Conservation (phyloP, 208 protist species). For the Acanthamoeba culbertsoni region DNA sequence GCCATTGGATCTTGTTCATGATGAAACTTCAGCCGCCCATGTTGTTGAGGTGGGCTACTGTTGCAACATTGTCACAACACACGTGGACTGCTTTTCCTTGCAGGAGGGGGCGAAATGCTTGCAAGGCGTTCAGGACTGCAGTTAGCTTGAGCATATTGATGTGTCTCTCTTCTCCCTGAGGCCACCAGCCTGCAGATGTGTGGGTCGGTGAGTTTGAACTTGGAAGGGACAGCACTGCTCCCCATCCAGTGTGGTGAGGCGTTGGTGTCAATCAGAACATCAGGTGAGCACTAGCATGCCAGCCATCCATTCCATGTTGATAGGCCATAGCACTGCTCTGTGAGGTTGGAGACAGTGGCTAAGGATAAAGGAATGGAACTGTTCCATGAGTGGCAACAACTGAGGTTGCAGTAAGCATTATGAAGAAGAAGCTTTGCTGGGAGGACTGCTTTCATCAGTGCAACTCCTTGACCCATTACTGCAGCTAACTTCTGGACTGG, state of each 20-base stretch:
- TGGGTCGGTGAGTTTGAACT: background rate
- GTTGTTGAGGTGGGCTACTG: background rate
- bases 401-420: too few relatives aligned
- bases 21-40: background rate
- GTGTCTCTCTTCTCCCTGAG: background rate
- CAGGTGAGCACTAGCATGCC: background rate
- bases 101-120: background rate
- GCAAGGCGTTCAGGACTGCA: background rate
- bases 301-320: background rate
- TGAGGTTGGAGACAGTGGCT: background rate
- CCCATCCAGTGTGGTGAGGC: background rate
- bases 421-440: too few relatives aligned
- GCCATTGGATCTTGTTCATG: background rate
- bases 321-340: background rate
- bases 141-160: background rate
- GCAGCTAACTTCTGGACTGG: too few relatives aligned
- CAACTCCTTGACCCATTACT: too few relatives aligned
- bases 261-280: background rate
- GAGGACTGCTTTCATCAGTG: too few relatives aligned
- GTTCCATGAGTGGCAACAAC: too few relatives aligned
- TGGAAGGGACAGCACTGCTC: background rate
- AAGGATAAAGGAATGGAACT: too few relatives aligned
- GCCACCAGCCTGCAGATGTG: background rate
- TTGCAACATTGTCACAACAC: background rate
- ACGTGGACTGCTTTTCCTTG: background rate